Base-by-base conservation (phyloP, 208 protist species). In the Sergeia podlipaevii region DNA sequence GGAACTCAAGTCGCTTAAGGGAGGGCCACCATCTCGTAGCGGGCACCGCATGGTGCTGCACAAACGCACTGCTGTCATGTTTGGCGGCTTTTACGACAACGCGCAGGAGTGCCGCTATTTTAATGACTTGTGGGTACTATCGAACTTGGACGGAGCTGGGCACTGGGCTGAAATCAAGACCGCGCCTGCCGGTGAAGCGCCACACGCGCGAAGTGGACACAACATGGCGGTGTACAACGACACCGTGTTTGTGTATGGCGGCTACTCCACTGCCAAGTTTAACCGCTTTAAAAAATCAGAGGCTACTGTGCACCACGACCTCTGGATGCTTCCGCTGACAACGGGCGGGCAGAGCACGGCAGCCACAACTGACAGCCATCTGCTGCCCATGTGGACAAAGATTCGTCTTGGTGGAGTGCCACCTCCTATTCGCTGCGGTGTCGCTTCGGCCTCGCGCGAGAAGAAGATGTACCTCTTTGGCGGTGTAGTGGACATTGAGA, bases 51-150 rank as follows among this genome's bases (percentile, higher is more conserved):
- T 97, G 87, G 80, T 67, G 18, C 56, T 90, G 46, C 95, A 85
- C 83, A 91, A 92, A 51, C 79, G 80, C 41, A 87, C 76, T 27
- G 85, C 77, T 2, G 77, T 97, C 36, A 46, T 97, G 29, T 97
- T 97, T 58, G 91, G 91, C 38, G 91, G 91, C n/a, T 97, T 97
- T 67, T 93, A 97, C 70, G 91, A 95, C 63, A 95, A 91, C 27
- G 74, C 80, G 11, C 77, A 81, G 50, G 80, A 93, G 66, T 91
- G 80, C 42, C 81, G 70, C 49, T 97, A 95, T 56, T 93, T 77
- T 58, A 82, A 97, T 55, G 91, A 97, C 51, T 49, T 95, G 33
- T 95, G 85, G 83, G 53, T 91, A 7, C 79, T 97, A 11, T 85
- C 78, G 15, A 15, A 74, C 26, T 51, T 96, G n/a, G 91, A 95